Base-by-base conservation (phyloP, 768 basidiomycete species). In the Peribolospora kevripleyi region DNA sequence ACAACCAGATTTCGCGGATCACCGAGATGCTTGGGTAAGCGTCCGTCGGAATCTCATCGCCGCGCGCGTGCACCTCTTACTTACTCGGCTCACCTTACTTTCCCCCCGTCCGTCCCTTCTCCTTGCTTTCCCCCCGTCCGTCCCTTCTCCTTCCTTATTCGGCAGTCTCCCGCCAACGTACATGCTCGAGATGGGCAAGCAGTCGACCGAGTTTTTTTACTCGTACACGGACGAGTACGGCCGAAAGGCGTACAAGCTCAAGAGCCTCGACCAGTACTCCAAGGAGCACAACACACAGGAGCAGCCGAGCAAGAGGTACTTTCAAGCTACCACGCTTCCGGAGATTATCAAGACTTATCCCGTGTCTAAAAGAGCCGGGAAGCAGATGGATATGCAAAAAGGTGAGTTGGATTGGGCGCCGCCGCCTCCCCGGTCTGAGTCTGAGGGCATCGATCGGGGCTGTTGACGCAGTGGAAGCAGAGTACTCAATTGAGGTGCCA, bases 261-360 rank as follows among this genome's bases (percentile, higher is more conserved):
- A 97, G 72, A 76, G 76, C 54, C 70, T 98, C 59, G 90, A 97
- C 56, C 88, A 97, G 67, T 98, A 95, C 66, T 84, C 86, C 5
- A 74, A 83, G 50, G 93, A 98, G 67, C 88, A 90, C 68, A 84
- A 84, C 58, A 82, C 84, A 11, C 81, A 88, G 59, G 93, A 98
- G 65, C 93, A 97, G 65, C 90, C 90, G 0, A 90, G 88, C 61
- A 98, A 98, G 68, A 91, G 97, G 68, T 98, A 97, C 67, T 97
- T 98, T 75, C 84, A 87, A 66, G 86, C 88, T 13, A 84, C 77
- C 38, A 81, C 84, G 14, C 69, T 98, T 46, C 87, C 85, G 2
- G 93, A 98, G 58, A 91, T 98, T 62, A 82, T 98, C 68, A 87
- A 87, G 66, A 82, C 81, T 47, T 88, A 93, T 48, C 86, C 90